Conservation (phyloP, 148 eudicot species). For the Polygonum maritimum region DNA sequence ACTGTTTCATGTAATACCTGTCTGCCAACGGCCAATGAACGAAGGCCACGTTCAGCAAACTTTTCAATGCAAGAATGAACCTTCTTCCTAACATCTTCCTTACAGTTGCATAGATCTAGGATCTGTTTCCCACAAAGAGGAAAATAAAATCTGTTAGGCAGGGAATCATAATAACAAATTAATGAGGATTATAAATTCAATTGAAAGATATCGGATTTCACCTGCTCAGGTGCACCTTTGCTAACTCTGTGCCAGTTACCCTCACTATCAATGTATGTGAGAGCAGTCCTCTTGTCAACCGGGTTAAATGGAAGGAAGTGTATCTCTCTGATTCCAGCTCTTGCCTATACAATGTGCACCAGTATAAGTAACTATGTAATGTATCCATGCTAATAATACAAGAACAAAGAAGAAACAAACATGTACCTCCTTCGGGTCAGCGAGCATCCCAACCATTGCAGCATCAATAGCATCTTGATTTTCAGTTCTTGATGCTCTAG, state of each 20-base stretch:
- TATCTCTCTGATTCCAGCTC: slow-evolving; percentile 35
- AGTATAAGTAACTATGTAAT: background rate
- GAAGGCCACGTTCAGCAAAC: slow-evolving; percentile 80
- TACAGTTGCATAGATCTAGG: slow-evolving; percentile 52
- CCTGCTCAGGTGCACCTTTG: slow-evolving; percentile 47
- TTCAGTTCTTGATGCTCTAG: slow-evolving; percentile 48
- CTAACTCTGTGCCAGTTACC: slow-evolving; percentile 36
- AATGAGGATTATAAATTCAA: background rate
- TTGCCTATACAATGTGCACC: slow-evolving; percentile 21
- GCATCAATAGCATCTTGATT: slow-evolving; percentile 48
- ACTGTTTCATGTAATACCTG: slow-evolving; percentile 34
- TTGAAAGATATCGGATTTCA: background rate
- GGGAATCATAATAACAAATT: background rate
- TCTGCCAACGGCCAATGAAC: slow-evolving; percentile 68
- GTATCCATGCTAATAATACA: background rate
- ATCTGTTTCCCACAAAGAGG: slow-evolving; percentile 27
- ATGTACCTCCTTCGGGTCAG: slow-evolving; percentile 62
- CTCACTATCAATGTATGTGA: slow-evolving; percentile 28
- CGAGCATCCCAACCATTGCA: slow-evolving; percentile 53
- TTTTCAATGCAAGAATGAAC: slow-evolving; percentile 58
- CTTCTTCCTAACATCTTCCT: slow-evolving; percentile 31
- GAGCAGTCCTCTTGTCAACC: slow-evolving; percentile 29
- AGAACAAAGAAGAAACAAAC: background rate
- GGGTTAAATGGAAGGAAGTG: slow-evolving; percentile 38
- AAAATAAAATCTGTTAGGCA: background rate